Evolutionary conservation across 2,329 filamentous ascomycete genomes (phyloP).

Genomic region (Penicillium sp.): DNA sequence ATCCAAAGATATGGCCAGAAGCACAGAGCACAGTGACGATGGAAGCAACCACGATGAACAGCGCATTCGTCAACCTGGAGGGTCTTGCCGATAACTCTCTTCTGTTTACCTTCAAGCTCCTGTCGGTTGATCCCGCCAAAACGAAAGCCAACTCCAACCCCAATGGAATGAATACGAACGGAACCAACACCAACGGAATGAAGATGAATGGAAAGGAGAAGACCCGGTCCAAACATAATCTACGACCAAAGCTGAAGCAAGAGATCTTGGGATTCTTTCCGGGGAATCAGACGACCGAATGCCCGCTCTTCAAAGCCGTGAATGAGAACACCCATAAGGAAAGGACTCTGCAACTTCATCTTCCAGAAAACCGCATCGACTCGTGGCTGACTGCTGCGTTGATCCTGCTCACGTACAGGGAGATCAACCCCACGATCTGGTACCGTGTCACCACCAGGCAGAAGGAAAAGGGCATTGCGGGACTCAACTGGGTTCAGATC

Average conservation of each 20-base stretch:
- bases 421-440: constrained; percentile 23
- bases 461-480: constrained; percentile 17
- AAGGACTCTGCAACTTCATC: constrained; percentile 21
- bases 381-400: constrained; percentile 31
- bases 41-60: constrained; percentile 18
- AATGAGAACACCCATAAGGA: constrained; percentile 13
- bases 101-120: constrained; percentile 22
- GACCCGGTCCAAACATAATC: neutral
- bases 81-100: constrained; percentile 30
- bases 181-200: neutral
- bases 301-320: constrained; percentile 23
- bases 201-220: neutral
- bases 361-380: constrained; percentile 23
- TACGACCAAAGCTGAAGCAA: constrained; percentile 17
- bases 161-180: neutral
- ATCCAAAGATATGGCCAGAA: constrained; percentile 7
- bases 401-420: constrained; percentile 27
- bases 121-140: constrained; percentile 7
- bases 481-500: constrained; percentile 25
- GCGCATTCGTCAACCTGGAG: constrained; percentile 28
- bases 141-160: neutral
- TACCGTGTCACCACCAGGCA: constrained; percentile 20
- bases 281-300: constrained; percentile 5
- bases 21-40: constrained; percentile 6
- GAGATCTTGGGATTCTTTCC: constrained; percentile 22